Base-by-base conservation (phyloP, 768 basidiomycete genomes). In the Daedaleopsis sinensis region DNA sequence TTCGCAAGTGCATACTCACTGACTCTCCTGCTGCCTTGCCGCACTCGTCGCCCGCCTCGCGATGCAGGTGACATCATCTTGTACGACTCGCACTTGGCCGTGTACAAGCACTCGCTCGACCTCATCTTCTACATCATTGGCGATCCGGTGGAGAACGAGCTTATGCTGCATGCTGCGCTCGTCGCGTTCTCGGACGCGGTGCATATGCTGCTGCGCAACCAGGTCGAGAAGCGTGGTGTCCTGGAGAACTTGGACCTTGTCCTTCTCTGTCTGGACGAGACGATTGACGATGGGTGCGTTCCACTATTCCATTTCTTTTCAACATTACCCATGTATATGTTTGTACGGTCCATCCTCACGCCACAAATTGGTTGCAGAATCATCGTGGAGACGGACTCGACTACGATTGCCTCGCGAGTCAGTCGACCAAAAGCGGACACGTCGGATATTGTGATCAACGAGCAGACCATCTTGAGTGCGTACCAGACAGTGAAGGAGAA, bases 371-470 rank as follows among this genome's bases (percentile, higher is more conserved):
- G 37, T 55, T 16, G 35, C 72, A 98, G 96, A 18, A 92, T 98
- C 71, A 96, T 98, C 65, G 88, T 98, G 19, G 96, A 98, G 76
- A 98, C 96, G 0, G 97, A 99, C 73, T 82, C 96, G 3, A 85
- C 93, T 0, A 91, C 96, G n/a, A 97, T 98, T 71, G 94, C 95
- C 0, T 93, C 94, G 36, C 80, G 97, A 55, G 97, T 98, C 55
- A 96, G 92, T 68, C 79, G 95, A 65, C 93, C 97, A 46, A 89
- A 87, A 65, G 89, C 96, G 16, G 97, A 98, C 74, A 89, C 96
- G 54, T 91, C 90, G 39, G 96, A 98, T 67, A 97, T 99, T 65
- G 90, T 96, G 64, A 96, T 99, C 81, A 98, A 99, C 80, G 97
- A 99, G 78, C 95, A 97, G 78, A 96, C 94, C 10, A 82, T 97